Evolutionary conservation across 2,329 filamentous ascomycete species (phyloP).

Genomic region (Phaeophleospora eucalypticola): DNA sequence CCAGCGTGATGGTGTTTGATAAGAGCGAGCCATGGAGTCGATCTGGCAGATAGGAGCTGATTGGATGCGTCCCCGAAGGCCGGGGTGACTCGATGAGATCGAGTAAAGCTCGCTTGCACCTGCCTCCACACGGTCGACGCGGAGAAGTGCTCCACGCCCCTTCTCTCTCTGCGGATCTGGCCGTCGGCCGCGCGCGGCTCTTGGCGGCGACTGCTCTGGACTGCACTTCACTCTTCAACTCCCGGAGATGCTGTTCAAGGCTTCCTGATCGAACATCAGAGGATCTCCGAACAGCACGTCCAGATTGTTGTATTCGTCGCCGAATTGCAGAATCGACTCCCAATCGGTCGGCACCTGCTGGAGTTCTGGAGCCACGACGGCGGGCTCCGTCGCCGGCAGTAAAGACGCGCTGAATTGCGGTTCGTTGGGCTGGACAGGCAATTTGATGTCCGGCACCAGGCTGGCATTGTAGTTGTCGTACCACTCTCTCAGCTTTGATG

Average conservation of each 20-base stretch:
- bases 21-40: background rate
- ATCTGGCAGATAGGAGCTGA: too few relatives aligned
- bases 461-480: constrained; percentile 17
- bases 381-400: background rate
- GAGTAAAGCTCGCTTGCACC: constrained; percentile 14
- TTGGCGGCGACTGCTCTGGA: too few relatives aligned
- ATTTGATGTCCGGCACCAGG: constrained; percentile 3
- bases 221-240: background rate
- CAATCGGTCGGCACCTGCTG: constrained; percentile 10
- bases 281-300: constrained; percentile 19
- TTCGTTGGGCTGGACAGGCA: background rate
- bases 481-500: constrained; percentile 18
- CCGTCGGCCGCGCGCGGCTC: too few relatives aligned
- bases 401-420: constrained; percentile 8
- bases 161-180: too few relatives aligned
- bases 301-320: background rate
- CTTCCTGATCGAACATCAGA: constrained; percentile 2
- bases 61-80: too few relatives aligned
- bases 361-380: constrained; percentile 6
- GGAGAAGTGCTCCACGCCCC: background rate
- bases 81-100: constrained; percentile 24
- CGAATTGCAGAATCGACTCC: constrained; percentile 1
- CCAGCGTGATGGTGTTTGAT: too few relatives aligned
- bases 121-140: too few relatives aligned
- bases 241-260: background rate